phyloP scores from a whole-genome alignment of 169 alveolate species.

The Eimeria sp. region DNA sequence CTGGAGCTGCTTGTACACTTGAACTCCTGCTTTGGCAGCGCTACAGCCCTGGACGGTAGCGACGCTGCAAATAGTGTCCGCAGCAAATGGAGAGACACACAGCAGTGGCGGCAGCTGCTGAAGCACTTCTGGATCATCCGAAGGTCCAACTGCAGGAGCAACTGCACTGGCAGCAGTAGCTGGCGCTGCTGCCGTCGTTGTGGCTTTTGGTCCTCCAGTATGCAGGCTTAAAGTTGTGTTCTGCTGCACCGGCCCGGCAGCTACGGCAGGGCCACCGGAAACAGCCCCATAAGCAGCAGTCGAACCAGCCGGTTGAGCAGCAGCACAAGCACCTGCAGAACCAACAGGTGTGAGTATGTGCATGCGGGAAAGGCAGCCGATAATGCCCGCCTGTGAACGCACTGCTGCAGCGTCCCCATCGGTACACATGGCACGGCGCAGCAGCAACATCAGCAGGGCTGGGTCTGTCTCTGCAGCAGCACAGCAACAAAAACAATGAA shows the following conservation, averaged over 20 bases:
- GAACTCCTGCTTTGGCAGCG: slow-evolving; percentile 11
- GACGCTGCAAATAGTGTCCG: slow-evolving; percentile 25
- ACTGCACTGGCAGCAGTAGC: slow-evolving; percentile 2
- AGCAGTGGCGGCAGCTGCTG: slow-evolving; percentile 54
- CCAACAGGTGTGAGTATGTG: slow-evolving; percentile 20
- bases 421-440: slow-evolving; percentile 21
- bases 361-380: slow-evolving; percentile 20
- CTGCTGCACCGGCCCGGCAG: not conserved
- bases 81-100: slow-evolving; percentile 32
- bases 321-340: not conserved
- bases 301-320: slow-evolving; percentile 7
- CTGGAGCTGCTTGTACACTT: slow-evolving; percentile 6
- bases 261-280: not conserved
- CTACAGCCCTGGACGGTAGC: slow-evolving; percentile 12
- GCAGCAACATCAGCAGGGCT: slow-evolving; percentile 39
- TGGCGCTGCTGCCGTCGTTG: not conserved
- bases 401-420: slow-evolving; percentile 20
- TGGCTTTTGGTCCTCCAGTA: not conserved
- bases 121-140: not conserved
- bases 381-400: not conserved
- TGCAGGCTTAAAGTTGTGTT: not conserved
- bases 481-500: not conserved
- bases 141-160: not conserved
- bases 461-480: slow-evolving; percentile 46
- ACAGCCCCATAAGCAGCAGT: not conserved